phyloP scores from a whole-genome alignment of 495 filamentous ascomycete genomes.

The Trichoderma virens region DNA sequence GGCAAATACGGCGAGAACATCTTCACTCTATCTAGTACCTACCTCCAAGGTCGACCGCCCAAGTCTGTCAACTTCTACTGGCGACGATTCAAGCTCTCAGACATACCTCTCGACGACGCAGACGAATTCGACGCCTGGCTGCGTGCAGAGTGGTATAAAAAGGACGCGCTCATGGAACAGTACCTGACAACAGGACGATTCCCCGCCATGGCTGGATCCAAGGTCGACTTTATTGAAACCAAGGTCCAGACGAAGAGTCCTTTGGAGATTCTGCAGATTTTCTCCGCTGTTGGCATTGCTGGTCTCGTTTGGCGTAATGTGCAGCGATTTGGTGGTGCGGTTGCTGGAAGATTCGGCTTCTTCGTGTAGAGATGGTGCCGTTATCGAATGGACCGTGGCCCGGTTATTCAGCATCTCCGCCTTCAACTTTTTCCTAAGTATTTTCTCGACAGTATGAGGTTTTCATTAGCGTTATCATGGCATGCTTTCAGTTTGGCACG shows the following conservation, averaged over 20 bases:
- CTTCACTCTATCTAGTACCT: conserved; percentile 65
- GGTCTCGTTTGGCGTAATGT: conserved; percentile 28
- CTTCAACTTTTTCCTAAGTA: too few relatives aligned
- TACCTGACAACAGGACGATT: conserved; percentile 64
- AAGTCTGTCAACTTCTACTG: conserved; percentile 84
- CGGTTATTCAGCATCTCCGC: not conserved
- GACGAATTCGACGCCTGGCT: conserved; percentile 69
- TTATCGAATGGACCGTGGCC: not conserved
- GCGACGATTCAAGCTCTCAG: conserved; percentile 58
- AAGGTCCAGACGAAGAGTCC: conserved; percentile 37
- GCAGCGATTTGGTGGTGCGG: conserved; percentile 19
- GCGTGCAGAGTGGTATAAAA: conserved; percentile 67
- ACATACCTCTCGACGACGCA: conserved; percentile 58
- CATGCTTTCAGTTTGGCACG: not conserved
- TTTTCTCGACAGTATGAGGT: too few relatives aligned
- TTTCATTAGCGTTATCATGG: not conserved
- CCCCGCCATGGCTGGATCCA: conserved; percentile 36
- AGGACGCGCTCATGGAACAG: conserved; percentile 66
- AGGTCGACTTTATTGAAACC: conserved; percentile 36
- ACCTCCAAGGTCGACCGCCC: conserved; percentile 68
- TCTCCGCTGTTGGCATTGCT: conserved; percentile 31
- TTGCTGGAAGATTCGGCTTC: not conserved
- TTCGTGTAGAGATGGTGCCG: not conserved
- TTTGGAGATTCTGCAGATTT: conserved; percentile 46
- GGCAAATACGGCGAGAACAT: conserved; percentile 67